phyloP scores from a whole-genome alignment of 2,329 filamentous ascomycete genomes.

The Botryotinia globosa region DNA sequence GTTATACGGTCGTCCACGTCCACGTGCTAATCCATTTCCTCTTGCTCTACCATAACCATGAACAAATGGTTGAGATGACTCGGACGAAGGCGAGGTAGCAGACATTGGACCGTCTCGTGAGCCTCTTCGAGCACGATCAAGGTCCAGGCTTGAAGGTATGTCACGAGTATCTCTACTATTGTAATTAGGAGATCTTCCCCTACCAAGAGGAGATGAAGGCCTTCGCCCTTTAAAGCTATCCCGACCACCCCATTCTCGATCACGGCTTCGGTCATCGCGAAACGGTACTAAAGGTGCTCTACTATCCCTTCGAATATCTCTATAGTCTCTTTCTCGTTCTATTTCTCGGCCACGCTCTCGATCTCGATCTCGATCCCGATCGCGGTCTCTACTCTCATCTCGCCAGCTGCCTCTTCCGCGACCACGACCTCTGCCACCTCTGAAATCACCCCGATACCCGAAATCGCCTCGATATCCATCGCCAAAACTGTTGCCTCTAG shows the following conservation, averaged over 20 bases:
- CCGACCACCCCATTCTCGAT: conserved; percentile 28
- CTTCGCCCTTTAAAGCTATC: conserved; percentile 53
- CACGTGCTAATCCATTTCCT: conserved; percentile 47
- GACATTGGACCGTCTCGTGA: conserved; percentile 73
- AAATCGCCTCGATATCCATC: conserved; percentile 57
- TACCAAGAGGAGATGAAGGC: conserved; percentile 58
- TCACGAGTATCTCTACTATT: conserved; percentile 51
- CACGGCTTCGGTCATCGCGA: conserved; percentile 24
- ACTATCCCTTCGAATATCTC: conserved; percentile 39
- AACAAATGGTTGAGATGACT: conserved; percentile 47
- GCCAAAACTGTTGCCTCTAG: conserved; percentile 63
- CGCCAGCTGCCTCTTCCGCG: conserved; percentile 41
- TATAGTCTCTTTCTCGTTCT: conserved; percentile 47
- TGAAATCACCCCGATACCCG: conserved; percentile 54
- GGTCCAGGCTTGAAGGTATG: conserved; percentile 60
- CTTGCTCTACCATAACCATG: conserved; percentile 51
- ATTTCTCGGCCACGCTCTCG: conserved; percentile 53
- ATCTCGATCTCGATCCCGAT: conserved; percentile 61
- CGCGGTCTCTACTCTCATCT: conserved; percentile 57
- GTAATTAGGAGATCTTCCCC: conserved; percentile 65
- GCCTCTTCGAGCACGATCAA: conserved; percentile 63
- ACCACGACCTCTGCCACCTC: conserved; percentile 52
- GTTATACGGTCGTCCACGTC: conserved; percentile 46
- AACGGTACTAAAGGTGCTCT: conserved; percentile 16
- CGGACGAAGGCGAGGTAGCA: conserved; percentile 67